Conservation (phyloP, 345 rosid species). For the Draba incana region DNA sequence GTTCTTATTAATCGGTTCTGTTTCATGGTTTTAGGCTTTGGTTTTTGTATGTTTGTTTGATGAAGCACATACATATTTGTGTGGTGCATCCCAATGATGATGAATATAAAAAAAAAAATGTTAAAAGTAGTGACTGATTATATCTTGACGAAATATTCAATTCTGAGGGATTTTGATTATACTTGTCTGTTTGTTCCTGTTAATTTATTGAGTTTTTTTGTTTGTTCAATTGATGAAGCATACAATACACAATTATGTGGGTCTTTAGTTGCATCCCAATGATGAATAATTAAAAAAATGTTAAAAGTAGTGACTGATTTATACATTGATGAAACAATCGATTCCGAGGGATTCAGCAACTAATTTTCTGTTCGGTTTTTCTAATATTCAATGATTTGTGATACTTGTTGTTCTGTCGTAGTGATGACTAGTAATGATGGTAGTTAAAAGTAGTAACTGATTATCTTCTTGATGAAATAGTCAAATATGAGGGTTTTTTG, state of each 20-base stretch:
- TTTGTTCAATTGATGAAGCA: background rate
- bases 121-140: slow-evolving; percentile 35
- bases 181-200: background rate
- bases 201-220: background rate
- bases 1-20: no score
- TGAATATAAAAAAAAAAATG: slow-evolving; percentile 21
- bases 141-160: slow-evolving; percentile 15
- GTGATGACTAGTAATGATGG: background rate
- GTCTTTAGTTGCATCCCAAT: slow-evolving; percentile 17
- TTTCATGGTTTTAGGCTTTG: no score
- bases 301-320: slow-evolving; percentile 38
- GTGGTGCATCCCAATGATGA: slow-evolving; percentile 26
- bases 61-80: no score
- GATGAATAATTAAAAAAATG: slow-evolving; percentile 22
- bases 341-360: slow-evolving; percentile 25
- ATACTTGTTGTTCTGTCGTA: background rate
- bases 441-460: background rate
- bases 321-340: slow-evolving; percentile 11
- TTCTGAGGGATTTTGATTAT: slow-evolving; percentile 24
- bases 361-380: background rate
- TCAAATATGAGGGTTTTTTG: background rate
- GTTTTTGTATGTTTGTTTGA: no score
- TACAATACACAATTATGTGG: background rate
- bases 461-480: background rate
- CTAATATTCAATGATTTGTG: background rate